Evolutionary conservation across 768 basidiomycete species (phyloP).

Genomic region (Panus rudis): DNA sequence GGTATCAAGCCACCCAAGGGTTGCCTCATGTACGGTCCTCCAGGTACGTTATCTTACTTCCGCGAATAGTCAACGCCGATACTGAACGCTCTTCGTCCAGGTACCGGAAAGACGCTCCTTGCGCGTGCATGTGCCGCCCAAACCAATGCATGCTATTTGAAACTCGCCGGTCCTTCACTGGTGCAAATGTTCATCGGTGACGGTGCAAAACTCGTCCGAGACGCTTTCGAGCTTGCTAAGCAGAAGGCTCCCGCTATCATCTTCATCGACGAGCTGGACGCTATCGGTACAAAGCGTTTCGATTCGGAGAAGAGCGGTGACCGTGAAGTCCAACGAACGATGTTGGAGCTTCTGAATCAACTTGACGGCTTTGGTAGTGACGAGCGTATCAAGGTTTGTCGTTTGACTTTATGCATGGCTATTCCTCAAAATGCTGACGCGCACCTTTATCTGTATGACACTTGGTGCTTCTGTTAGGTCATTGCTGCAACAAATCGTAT

Average conservation of each 20-base stretch:
- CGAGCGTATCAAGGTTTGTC: constrained; percentile 86
- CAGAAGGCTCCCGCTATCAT: constrained; percentile 99
- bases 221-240: constrained; percentile 96
- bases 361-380: constrained; percentile 97
- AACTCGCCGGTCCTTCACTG: constrained; percentile 93
- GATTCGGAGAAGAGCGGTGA: constrained; percentile 99
- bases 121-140: constrained; percentile 98
- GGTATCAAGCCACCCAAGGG: constrained; percentile 98
- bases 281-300: constrained; percentile 98
- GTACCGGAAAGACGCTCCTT: constrained; percentile 96
- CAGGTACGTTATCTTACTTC: constrained; percentile 45
- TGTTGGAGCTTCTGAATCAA: constrained; percentile 97
- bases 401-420: not conserved
- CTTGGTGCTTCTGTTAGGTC: constrained; percentile 46
- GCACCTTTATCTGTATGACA: not conserved
- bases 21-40: constrained; percentile 97
- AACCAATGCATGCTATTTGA: constrained; percentile 96
- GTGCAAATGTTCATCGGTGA: constrained; percentile 99
- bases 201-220: constrained; percentile 96
- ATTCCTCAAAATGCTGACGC: not conserved
- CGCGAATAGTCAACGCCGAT: constrained; percentile 1
- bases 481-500: constrained; percentile 99
- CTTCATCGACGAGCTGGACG: constrained; percentile 97
- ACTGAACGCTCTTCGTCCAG: constrained; percentile 28
- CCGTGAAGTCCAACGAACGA: constrained; percentile 99